Percentiles rank a stretch among this genome's conserved stretches.
phyloP scores from a whole-genome alignment of 176 grass and related monocot genomes.

The maize (Zea mays) region Zm-B73-REFERENCE-NAM-5.0 NC_050103.1:38661501-38662000 shows the following conservation, averaged over 20 bases:
- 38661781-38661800: conserved; percentile 38
- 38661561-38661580: conserved; percentile 71
- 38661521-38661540: conserved; percentile 90
- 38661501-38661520: conserved; percentile 58
- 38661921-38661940: no score
- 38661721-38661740: neutral
- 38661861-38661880: neutral
- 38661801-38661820: conserved; percentile 47
- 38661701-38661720: conserved; percentile 4
- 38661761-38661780: conserved; percentile 40
- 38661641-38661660: conserved; percentile 84
- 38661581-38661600: conserved; percentile 66
- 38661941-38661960: no score
- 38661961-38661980: neutral
- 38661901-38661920: no score
- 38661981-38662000: neutral
- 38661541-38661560: conserved; percentile 71
- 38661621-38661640: conserved; percentile 70
- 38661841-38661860: neutral
- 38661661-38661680: conserved; percentile 51
- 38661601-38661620: conserved; percentile 67
- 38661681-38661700: conserved; percentile 23
- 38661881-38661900: neutral
- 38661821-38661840: conserved; percentile 38
- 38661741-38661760: conserved; percentile 50